Evolutionary conservation across 179 eudicot genomes (phyloP), one percentile per base, ranked within the genome.

Genomic region (Amaranthus tricolor): DNA sequence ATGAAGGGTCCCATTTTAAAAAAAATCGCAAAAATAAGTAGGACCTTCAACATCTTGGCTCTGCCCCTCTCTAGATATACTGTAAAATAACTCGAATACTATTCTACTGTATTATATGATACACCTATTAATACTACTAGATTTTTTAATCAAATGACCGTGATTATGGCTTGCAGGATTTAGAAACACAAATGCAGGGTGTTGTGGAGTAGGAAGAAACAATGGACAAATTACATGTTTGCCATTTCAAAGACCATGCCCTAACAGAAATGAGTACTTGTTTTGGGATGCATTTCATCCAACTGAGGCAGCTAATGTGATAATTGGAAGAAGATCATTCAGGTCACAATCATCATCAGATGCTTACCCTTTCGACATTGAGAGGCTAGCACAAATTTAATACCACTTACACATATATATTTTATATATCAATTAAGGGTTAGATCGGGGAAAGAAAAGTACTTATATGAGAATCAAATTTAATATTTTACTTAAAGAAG

Each of bases 201-300:
- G 84, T 19, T 81, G 84, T 60, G 84, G 84, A 74, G 65, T 81
- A 40, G 84, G 84, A 5, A 77, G 71, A 60, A 81, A 81, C 78
- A 81, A 70, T 48, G 84, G 84, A 4, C 84, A 81, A 71, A 68
- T 83, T 50, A 81, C 76, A 63, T 83, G 86, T 69, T 55, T 78
- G 57, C 84, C 86, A 44, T 59, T 78, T 0, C 79, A 76, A 71
- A 59, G 66, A 67, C 79, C 82, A 9, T 83, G 86, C 66, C 3
- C 13, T 1, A 72, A 83, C 74, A 80, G 86, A 60, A 53, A 80
- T 8, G 69, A 64, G 10, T 58, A 67, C 24, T 9, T 81, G 49
- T 83, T 80, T 62, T 83, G 86, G 86, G 86, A 83, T 65, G 81
- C 83, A 17, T 81, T 78, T 24, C 86, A 83, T 53, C 86, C 84